Evolutionary conservation across 306 rosid species (phyloP).

Genomic region (Vigna reflexopilosa): DNA sequence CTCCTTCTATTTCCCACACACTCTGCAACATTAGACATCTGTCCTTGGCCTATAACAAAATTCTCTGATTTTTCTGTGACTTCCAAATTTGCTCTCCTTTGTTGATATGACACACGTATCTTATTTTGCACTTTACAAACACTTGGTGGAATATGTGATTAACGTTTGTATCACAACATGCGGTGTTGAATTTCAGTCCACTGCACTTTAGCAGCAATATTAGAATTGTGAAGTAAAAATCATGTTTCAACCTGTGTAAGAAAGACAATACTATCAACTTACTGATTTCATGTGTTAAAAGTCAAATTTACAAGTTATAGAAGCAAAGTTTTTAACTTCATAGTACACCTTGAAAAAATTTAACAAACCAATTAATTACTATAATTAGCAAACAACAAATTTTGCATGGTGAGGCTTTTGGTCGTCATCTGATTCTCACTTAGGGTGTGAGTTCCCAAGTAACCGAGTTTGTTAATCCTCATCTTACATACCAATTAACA

Average conservation of each 20-base stretch:
- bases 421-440: slow-evolving; percentile 65
- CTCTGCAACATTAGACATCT: too few species aligned
- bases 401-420: slow-evolving; percentile 33
- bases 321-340: neutral
- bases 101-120: neutral
- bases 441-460: slow-evolving; percentile 65
- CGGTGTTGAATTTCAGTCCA: slow-evolving; percentile 45
- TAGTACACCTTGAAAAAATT: neutral
- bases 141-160: neutral
- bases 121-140: slow-evolving; percentile 17
- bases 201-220: slow-evolving; percentile 47
- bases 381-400: neutral
- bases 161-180: slow-evolving; percentile 6
- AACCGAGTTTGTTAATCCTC: slow-evolving; percentile 1
- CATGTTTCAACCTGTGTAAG: neutral
- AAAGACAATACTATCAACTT: neutral
- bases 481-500: too few species aligned
- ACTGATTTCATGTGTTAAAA: neutral
- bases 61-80: too few species aligned
- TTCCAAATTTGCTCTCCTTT: too few species aligned
- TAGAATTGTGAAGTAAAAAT: neutral
- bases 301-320: neutral
- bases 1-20: too few species aligned
- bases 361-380: neutral
- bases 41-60: too few species aligned